A percentile compares a stretch with the other conserved stretches of the same genome.
Evolutionary conservation across 345 rosid genomes (phyloP).

Genomic region (Euphorbia peplus): DNA sequence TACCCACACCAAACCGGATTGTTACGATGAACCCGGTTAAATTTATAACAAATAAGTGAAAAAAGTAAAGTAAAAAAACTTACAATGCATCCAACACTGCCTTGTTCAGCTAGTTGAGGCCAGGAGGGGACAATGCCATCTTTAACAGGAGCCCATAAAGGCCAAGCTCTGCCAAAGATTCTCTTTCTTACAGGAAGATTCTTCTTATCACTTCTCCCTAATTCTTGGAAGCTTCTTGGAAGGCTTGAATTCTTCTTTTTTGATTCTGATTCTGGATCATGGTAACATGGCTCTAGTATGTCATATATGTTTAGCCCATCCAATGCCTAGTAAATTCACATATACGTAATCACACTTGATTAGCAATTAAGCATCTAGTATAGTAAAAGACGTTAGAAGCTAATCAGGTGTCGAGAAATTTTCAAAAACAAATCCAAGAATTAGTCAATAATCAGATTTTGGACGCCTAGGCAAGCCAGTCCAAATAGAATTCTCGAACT

Average conservation of each 20-base stretch:
- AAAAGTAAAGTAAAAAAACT: too few species aligned
- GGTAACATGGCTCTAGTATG: slow-evolving; percentile 30
- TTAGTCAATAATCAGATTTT: too few species aligned
- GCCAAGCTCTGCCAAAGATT: slow-evolving; percentile 50
- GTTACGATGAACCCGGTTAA: too few species aligned
- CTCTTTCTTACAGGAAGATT: slow-evolving; percentile 34
- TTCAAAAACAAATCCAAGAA: too few species aligned
- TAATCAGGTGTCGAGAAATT: too few species aligned
- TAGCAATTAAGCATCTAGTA: not conserved
- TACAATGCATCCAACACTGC: not conserved
- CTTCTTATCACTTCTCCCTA: slow-evolving; percentile 25
- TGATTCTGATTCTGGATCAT: not conserved
- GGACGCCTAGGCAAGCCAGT: too few species aligned
- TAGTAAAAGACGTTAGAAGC: too few species aligned
- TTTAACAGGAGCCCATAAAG: slow-evolving; percentile 32
- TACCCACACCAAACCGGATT: too few species aligned
- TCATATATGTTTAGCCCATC: slow-evolving; percentile 15
- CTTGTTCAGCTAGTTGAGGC: slow-evolving; percentile 29
- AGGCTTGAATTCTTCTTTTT: not conserved
- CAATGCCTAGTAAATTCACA: not conserved
- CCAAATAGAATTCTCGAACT: too few species aligned
- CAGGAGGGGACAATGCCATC: slow-evolving; percentile 35
- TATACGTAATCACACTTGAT: not conserved
- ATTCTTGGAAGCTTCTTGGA: slow-evolving; percentile 26
- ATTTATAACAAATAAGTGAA: too few species aligned